Evolutionary conservation across 73 alveolate species (phyloP).

Genomic region (Loxodes magnus): DNA sequence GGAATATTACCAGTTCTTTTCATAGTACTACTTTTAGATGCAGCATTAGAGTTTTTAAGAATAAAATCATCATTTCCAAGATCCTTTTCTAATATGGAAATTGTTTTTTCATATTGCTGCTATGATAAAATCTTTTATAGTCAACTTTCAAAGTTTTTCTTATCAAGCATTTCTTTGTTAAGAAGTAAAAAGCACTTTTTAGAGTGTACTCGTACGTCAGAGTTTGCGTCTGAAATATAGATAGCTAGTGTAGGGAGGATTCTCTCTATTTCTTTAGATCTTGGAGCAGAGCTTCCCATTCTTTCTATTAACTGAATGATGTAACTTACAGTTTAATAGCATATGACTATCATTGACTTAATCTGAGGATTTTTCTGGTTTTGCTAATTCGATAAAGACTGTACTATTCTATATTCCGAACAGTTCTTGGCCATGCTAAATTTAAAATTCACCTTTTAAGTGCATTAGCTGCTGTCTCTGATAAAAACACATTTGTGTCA

Average conservation of each 20-base stretch:
- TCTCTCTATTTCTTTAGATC: constrained; percentile 4
- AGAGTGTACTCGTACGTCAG: constrained; percentile 3
- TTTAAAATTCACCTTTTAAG: too few species aligned
- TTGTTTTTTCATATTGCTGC: too few species aligned
- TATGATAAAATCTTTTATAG: too few species aligned
- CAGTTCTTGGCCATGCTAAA: background rate
- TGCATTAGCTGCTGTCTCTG: constrained; percentile 5
- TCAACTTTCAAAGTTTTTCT: too few species aligned
- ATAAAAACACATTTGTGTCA: constrained; percentile 5
- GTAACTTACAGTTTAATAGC: too few species aligned
- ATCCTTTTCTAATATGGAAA: too few species aligned
- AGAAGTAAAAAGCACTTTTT: too few species aligned
- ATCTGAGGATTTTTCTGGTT: background rate
- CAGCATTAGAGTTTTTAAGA: too few species aligned
- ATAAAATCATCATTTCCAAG: too few species aligned
- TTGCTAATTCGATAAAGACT: background rate
- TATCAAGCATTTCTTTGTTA: too few species aligned
- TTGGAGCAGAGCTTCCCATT: background rate
- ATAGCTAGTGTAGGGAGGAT: background rate
- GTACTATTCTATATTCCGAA: background rate
- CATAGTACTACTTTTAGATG: too few species aligned
- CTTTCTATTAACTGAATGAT: background rate
- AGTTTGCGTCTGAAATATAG: background rate
- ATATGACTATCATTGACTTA: constrained; percentile 2
- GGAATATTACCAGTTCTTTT: too few species aligned